These are phyloP conservation scores for Nitzschia putrida DNA, from an alignment of 108 stramenopile species.

Conservation along the genomic window DNA sequence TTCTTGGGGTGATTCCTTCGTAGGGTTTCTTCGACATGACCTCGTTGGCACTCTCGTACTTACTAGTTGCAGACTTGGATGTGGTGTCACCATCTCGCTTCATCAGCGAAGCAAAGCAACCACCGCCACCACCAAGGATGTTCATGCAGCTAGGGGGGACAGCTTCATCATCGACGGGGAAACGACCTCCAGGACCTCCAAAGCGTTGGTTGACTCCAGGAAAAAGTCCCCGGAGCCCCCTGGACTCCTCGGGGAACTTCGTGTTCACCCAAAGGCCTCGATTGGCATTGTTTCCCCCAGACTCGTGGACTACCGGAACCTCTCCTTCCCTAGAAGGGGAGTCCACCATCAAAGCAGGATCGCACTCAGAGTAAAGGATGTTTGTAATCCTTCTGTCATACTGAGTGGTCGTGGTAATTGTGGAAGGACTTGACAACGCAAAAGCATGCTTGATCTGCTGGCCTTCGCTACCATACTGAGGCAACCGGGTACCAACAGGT, in stretches of 20 bases:
- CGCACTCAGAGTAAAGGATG: not conserved
- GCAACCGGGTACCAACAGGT: not conserved
- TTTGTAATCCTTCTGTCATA: not conserved
- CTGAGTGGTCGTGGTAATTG: not conserved
- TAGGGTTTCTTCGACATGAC: not conserved
- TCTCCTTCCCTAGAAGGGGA: not conserved
- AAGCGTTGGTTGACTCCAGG: not conserved
- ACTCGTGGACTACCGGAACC: not conserved
- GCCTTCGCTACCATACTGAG: too few relatives aligned
- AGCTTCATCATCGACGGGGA: not conserved
- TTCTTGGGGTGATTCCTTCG: not conserved
- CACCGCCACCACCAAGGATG: too few relatives aligned
- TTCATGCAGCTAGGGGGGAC: not conserved
- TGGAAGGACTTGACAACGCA: not conserved
- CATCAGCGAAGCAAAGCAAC: too few relatives aligned
- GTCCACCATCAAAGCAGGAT: not conserved
- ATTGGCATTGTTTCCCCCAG: not conserved
- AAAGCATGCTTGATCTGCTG: not conserved
- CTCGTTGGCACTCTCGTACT: not conserved
- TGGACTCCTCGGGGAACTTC: not conserved
- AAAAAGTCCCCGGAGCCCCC: too few relatives aligned
- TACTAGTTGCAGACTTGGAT: not conserved
- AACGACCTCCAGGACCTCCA: slow-evolving; percentile 14
- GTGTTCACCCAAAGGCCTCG: not conserved
- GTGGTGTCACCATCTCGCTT: not conserved